Evolutionary conservation across 768 basidiomycete genomes (phyloP).

Genomic region (Termitomyces sp.): DNA sequence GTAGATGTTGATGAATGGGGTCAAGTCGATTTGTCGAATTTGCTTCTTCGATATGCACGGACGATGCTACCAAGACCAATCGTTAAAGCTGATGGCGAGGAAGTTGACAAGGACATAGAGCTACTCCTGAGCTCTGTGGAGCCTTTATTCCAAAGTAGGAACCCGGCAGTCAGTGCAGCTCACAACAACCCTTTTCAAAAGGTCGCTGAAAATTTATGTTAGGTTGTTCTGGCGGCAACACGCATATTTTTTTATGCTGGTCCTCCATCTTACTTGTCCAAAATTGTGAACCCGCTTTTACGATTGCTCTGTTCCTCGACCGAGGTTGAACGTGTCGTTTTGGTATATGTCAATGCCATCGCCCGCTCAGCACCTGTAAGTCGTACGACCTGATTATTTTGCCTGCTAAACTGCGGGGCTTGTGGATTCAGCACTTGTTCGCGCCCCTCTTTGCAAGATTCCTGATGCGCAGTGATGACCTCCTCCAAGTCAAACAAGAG

Average conservation of each 20-base stretch:
- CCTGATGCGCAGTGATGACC: constrained; percentile 64
- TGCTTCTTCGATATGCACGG: constrained; percentile 79
- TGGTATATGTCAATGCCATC: constrained; percentile 68
- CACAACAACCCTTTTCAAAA: background rate
- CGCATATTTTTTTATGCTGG: constrained; percentile 73
- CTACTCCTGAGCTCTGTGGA: constrained; percentile 67
- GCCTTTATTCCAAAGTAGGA: constrained; percentile 79
- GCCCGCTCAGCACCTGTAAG: constrained; percentile 63
- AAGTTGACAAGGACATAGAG: constrained; percentile 74
- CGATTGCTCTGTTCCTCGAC: constrained; percentile 61
- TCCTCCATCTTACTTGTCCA: constrained; percentile 46
- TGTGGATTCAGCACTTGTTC: constrained; percentile 52
- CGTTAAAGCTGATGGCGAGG: constrained; percentile 33
- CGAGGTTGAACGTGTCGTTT: constrained; percentile 72
- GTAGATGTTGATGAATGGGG: constrained; percentile 98
- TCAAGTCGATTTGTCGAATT: constrained; percentile 72
- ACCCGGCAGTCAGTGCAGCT: constrained; percentile 68
- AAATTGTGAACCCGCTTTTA: constrained; percentile 68
- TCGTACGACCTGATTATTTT: constrained; percentile 2
- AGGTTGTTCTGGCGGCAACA: constrained; percentile 79
- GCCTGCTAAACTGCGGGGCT: background rate
- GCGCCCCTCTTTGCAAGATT: constrained; percentile 59
- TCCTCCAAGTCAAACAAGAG: constrained; percentile 56
- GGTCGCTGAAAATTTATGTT: background rate
- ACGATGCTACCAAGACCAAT: constrained; percentile 73